These are phyloP conservation scores for Sistotremastrum suecicum DNA, from an alignment of 768 basidiomycete genomes.

Conservation along the genomic window DNA sequence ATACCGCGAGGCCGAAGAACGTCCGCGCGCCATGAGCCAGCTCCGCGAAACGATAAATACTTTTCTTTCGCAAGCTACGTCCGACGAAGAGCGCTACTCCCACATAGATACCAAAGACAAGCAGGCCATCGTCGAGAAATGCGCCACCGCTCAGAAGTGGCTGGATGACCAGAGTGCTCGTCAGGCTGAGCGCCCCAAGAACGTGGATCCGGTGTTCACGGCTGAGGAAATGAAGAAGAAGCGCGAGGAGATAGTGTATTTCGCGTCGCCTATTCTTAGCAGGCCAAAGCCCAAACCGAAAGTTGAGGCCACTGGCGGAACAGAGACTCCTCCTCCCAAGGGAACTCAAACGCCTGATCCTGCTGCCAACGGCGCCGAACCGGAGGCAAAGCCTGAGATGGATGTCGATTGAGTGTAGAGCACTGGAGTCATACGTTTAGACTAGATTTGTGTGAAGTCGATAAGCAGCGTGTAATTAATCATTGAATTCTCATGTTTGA, in stretches of 20 bases:
- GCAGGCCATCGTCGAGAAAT: constrained; percentile 76
- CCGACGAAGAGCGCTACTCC: constrained; percentile 68
- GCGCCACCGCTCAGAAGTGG: constrained; percentile 87
- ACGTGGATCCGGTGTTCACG: constrained; percentile 73
- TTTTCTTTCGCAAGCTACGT: constrained; percentile 74
- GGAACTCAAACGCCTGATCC: constrained; percentile 35
- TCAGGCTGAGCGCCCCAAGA: constrained; percentile 83
- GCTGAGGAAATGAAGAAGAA: constrained; percentile 78
- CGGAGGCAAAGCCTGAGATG: constrained; percentile 22
- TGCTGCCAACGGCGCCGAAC: constrained; percentile 13
- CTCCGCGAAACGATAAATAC: constrained; percentile 82
- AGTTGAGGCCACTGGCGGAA: constrained; percentile 31
- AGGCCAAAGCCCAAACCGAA: constrained; percentile 83
- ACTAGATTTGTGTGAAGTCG: neutral
- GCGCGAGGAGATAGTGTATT: constrained; percentile 84
- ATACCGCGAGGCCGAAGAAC: constrained; percentile 71
- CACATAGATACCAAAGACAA: constrained; percentile 89
- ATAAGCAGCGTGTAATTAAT: no score
- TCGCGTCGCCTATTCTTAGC: constrained; percentile 79
- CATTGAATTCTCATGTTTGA: no score
- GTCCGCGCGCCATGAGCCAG: constrained; percentile 52
- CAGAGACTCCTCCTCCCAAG: constrained; percentile 55
- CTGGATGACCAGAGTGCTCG: constrained; percentile 81
- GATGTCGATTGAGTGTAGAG: neutral
- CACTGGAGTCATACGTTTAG: no score